Conservation (phyloP, 495 filamentous ascomycete species). For the Chaetomium tenue region DNA sequence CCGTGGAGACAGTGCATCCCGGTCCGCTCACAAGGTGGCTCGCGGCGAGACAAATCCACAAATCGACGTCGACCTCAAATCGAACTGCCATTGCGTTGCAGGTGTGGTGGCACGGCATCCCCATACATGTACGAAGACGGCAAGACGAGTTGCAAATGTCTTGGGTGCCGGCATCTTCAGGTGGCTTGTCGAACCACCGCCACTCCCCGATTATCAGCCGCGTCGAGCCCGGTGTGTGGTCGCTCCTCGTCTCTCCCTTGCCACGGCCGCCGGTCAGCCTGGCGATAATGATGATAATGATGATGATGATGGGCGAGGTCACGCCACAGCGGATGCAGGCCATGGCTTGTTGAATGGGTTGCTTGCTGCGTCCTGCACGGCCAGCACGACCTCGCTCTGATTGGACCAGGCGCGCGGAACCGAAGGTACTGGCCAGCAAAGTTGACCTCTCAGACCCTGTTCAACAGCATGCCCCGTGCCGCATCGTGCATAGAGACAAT, state of each 20-base stretch:
- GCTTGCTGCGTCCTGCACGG: slow-evolving; percentile 24
- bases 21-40: slow-evolving; percentile 11
- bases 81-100: slow-evolving; percentile 16
- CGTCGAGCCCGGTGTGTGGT: not conserved
- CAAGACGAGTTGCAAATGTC: not conserved
- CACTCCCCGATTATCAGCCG: slow-evolving; percentile 5
- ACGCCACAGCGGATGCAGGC: slow-evolving; percentile 24
- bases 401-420: slow-evolving; percentile 28
- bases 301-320: slow-evolving; percentile 13
- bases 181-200: not conserved
- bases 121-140: slow-evolving; percentile 18
- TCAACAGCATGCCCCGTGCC: slow-evolving; percentile 21
- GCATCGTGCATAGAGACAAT: slow-evolving; percentile 24
- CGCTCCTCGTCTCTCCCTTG: not conserved
- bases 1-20: slow-evolving; percentile 21
- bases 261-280: not conserved
- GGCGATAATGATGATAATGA: not conserved
- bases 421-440: not conserved
- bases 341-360: slow-evolving; percentile 17
- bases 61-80: slow-evolving; percentile 16
- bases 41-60: slow-evolving; percentile 12
- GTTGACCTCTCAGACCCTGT: slow-evolving; percentile 11
- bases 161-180: not conserved
- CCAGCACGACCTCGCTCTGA: slow-evolving; percentile 23
- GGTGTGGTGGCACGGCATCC: slow-evolving; percentile 31